Conservation (phyloP, 176 grass and related monocot species). For the Poa annua region DNA sequence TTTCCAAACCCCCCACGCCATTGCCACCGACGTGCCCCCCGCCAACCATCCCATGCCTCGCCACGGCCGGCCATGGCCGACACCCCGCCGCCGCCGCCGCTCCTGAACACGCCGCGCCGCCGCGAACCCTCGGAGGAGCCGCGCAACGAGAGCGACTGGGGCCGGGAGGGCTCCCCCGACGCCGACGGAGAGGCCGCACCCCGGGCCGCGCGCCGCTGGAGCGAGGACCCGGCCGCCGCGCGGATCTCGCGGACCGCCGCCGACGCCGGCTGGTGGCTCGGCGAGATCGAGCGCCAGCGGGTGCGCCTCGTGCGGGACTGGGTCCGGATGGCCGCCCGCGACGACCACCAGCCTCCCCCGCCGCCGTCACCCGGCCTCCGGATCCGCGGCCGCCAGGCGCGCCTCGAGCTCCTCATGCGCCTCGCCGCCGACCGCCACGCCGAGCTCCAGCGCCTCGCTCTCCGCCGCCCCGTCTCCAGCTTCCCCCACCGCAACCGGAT, state of each 20-base stretch:
- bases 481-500: slow-evolving; percentile 91
- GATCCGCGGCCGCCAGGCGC: slow-evolving; percentile 87
- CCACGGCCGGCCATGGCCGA: neutral
- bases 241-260: slow-evolving; percentile 40
- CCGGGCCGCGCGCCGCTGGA: neutral
- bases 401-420: slow-evolving; percentile 87
- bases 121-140: slow-evolving; percentile 44
- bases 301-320: slow-evolving; percentile 67
- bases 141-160: slow-evolving; percentile 71
- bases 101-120: neutral
- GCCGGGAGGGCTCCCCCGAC: slow-evolving; percentile 77
- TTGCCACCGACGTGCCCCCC: neutral
- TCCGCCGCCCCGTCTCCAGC: slow-evolving; percentile 69
- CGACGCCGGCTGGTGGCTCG: slow-evolving; percentile 45
- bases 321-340: slow-evolving; percentile 65
- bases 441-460: slow-evolving; percentile 70
- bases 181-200: neutral
- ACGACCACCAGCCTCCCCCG: slow-evolving; percentile 29
- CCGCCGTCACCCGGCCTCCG: slow-evolving; percentile 49
- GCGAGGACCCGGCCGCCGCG: slow-evolving; percentile 24
- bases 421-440: slow-evolving; percentile 87
- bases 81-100: neutral
- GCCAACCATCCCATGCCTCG: slow-evolving; percentile 18
- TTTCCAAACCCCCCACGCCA: neutral
- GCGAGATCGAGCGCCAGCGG: slow-evolving; percentile 65